Conservation (phyloP, 2,329 filamentous ascomycete genomes). For the Metarhizium rileyi region DNA sequence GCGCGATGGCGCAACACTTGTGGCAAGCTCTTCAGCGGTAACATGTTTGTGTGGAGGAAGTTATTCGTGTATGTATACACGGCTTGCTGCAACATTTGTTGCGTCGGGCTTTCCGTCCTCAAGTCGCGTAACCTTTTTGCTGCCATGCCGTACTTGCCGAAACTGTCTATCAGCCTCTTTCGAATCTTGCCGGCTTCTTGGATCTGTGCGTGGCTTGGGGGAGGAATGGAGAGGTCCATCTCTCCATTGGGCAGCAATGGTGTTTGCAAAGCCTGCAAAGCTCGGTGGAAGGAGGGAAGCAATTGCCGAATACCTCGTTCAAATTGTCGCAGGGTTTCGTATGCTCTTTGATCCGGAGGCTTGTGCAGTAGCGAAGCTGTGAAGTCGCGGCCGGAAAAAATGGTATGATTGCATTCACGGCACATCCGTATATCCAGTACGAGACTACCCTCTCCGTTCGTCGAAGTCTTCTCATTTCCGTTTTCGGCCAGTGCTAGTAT, state of each 20-base stretch:
- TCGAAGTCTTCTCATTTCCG: constrained; percentile 32
- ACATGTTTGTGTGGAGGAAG: constrained; percentile 84
- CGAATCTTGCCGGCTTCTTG: constrained; percentile 80
- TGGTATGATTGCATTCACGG: constrained; percentile 64
- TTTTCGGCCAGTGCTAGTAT: constrained; percentile 10
- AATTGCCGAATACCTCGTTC: constrained; percentile 76
- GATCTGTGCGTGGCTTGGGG: constrained; percentile 55
- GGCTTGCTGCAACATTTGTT: constrained; percentile 66
- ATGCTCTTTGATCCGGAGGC: constrained; percentile 68
- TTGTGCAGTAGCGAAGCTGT: constrained; percentile 56
- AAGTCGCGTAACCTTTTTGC: constrained; percentile 74
- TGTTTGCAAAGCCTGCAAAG: constrained; percentile 60
- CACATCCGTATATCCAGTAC: constrained; percentile 84
- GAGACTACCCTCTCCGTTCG: constrained; percentile 36
- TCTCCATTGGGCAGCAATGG: constrained; percentile 29
- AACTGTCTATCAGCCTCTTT: constrained; percentile 82
- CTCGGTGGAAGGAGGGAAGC: constrained; percentile 74
- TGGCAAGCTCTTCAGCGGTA: constrained; percentile 70
- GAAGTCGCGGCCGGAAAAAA: constrained; percentile 66
- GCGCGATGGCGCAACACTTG: constrained; percentile 46
- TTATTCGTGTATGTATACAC: constrained; percentile 73
- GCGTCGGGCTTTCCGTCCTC: constrained; percentile 60
- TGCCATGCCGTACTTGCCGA: constrained; percentile 76
- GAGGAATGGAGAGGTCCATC: constrained; percentile 28
- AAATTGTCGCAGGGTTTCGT: constrained; percentile 76